A percentile compares a stretch with the other conserved stretches of the same genome.
Conservation (phyloP, 192 early-diverging fungal species). For the Podila epicladia region DNA sequence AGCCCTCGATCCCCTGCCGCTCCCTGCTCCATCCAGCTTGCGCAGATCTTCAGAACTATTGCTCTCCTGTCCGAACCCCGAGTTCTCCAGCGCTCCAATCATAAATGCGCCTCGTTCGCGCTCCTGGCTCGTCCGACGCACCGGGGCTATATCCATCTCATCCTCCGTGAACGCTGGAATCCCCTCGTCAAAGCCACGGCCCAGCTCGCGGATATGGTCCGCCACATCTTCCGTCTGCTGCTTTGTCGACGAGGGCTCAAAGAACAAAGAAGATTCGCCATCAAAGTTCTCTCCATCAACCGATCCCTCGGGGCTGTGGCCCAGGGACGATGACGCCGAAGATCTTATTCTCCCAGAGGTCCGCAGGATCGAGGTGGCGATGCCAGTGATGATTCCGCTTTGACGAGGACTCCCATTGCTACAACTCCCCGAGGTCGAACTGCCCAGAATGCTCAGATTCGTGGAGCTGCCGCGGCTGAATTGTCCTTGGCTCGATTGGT, state of each 20-base stretch:
- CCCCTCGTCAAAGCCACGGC: slow-evolving; percentile 40
- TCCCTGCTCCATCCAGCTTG: background rate
- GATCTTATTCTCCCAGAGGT: slow-evolving; percentile 7
- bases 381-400: slow-evolving; percentile 23
- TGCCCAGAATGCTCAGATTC: slow-evolving; percentile 29
- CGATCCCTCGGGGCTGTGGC: background rate
- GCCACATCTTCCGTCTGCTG: background rate
- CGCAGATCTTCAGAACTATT: background rate
- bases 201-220: slow-evolving; percentile 12
- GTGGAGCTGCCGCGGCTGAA: slow-evolving; percentile 19
- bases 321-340: background rate
- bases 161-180: slow-evolving; percentile 33
- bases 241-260: slow-evolving; percentile 15
- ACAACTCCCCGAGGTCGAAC: slow-evolving; percentile 9
- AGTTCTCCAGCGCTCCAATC: slow-evolving; percentile 1
- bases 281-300: background rate
- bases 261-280: slow-evolving; percentile 2
- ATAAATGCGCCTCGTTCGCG: background rate
- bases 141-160: background rate
- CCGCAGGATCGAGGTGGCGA: slow-evolving; percentile 5
- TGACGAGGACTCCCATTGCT: slow-evolving; percentile 16
- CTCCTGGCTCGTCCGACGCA: background rate
- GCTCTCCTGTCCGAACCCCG: background rate
- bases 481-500: slow-evolving; percentile 31
- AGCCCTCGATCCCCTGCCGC: background rate